Base-by-base conservation (phyloP, 768 basidiomycete genomes). In the Mycena rosella region DNA sequence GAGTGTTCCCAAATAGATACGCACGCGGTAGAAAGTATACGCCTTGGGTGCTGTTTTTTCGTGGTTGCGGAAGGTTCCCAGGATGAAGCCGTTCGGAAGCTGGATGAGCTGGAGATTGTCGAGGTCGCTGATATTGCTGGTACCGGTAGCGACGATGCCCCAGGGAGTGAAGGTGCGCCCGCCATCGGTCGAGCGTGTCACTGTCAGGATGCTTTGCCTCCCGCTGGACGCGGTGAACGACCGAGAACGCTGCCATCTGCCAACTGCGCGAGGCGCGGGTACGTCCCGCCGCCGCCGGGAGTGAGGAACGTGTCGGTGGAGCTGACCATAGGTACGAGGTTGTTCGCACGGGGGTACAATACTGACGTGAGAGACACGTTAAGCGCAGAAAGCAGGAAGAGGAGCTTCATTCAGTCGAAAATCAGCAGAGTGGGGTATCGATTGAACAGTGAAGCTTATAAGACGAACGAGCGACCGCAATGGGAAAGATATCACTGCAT, bases 141-240 rank as follows among this genome's bases (percentile, higher is more conserved):
- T 68, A 13, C 61, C 42, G 15, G 51, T 55, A 2, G 72, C 47
- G 7, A 72, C 52, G 2, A 29, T 53, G 14, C 72, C 62, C 65
- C 64, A 63, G 0, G 65, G 45, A 13, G 36, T 17, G 34, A 53
- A 72, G 1, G 64, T 70, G 17, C 45, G 40, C 9, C 14, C 72
- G n/a, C 58, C 65, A 32, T 72, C 65, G 32, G 69, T 70, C 15
- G 72, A 72, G 26, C 69, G 65, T 8, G 65, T 60, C 26, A 70
- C 63, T 0, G 65, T 64, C 20, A 72, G 52, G 22, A 32, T n/a
- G n/a, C n/a, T 58, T 8, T 63, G 56, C 10, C 38, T 30, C 8
- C 62, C 69, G 24, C 30, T 57, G 53, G 42, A 38, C 20, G 61
- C 18, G 20, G 72, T 72, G 38, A 47, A 51, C 3, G 32, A 20